Percentiles rank a stretch among this genome's conserved stretches.
Evolutionary conservation across 1,139 yeast species (phyloP).

Genomic region (Yamadazyma epiphylla): DNA sequence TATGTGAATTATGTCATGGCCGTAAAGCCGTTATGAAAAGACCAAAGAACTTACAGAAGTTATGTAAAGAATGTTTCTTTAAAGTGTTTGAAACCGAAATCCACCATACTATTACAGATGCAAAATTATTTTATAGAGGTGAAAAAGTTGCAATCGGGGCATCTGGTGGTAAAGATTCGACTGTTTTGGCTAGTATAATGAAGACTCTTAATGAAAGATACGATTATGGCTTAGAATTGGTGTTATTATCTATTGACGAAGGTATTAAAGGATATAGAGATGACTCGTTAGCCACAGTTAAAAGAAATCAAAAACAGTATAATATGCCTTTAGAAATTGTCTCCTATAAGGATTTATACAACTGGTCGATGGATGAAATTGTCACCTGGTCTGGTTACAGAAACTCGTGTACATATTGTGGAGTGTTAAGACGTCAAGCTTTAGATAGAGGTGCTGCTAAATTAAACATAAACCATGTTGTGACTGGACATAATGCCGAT

Average conservation of each 20-base stretch:
- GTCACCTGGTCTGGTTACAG: conserved; percentile 93
- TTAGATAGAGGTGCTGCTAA: conserved; percentile 94
- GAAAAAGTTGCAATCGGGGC: conserved; percentile 96
- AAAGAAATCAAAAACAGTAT: conserved; percentile 86
- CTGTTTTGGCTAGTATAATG: conserved; percentile 86
- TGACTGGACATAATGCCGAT: conserved; percentile 98
- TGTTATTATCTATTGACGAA: conserved; percentile 86
- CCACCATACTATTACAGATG: conserved; percentile 78
- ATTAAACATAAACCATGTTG: conserved; percentile 82
- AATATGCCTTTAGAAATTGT: conserved; percentile 85
- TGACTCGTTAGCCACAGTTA: conserved; percentile 94
- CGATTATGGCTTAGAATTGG: conserved; percentile 79
- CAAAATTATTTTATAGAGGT: conserved; percentile 69
- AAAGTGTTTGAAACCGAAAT: conserved; percentile 92
- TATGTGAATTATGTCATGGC: conserved; percentile 83
- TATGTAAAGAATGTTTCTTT: conserved; percentile 91
- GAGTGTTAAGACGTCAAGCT: conserved; percentile 94
- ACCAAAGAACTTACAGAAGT: conserved; percentile 86
- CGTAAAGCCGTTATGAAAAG: conserved; percentile 85
- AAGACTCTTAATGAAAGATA: conserved; percentile 86
- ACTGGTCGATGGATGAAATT: conserved; percentile 98
- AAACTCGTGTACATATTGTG: conserved; percentile 96
- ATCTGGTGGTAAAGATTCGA: conserved; percentile 97
- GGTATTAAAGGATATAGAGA: conserved; percentile 97
- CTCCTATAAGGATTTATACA: conserved; percentile 81